A percentile compares a stretch with the other conserved stretches of the same genome.
These are phyloP conservation scores for Panaeolus cyanescens DNA, from an alignment of 768 basidiomycete species.

Conservation along the genomic window DNA sequence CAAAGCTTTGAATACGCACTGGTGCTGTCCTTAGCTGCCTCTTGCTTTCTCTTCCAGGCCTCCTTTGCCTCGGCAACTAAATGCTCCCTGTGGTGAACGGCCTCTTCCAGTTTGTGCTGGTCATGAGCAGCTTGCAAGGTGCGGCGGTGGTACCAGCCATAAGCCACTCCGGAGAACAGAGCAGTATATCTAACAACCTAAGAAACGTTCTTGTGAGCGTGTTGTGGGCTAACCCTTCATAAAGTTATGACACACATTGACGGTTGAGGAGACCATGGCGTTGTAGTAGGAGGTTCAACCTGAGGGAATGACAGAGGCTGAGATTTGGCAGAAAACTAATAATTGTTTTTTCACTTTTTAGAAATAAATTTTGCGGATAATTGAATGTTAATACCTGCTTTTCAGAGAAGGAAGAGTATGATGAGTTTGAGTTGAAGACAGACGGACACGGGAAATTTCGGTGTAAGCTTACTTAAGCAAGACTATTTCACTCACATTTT, in stretches of 20 bases:
- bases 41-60: slow-evolving; percentile 84
- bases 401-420: slow-evolving; percentile 30
- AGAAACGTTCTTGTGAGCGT: neutral
- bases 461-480: slow-evolving; percentile 40
- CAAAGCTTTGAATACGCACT: slow-evolving; percentile 45
- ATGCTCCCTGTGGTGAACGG: slow-evolving; percentile 70
- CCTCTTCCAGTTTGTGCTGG: slow-evolving; percentile 72
- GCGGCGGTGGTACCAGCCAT: slow-evolving; percentile 91
- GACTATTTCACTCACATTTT: neutral
- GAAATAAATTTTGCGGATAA: neutral
- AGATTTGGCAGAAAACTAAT: slow-evolving; percentile 6
- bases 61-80: slow-evolving; percentile 86
- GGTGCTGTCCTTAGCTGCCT: slow-evolving; percentile 48
- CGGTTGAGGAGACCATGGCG: slow-evolving; percentile 71
- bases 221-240: neutral
- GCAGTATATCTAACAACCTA: slow-evolving; percentile 96
- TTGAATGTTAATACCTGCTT: slow-evolving; percentile 29
- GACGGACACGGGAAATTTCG: slow-evolving; percentile 44
- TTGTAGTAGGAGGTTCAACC: slow-evolving; percentile 31
- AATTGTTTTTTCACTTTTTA: neutral
- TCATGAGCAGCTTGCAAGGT: slow-evolving; percentile 85
- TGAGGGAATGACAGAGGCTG: slow-evolving; percentile 27
- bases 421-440: slow-evolving; percentile 22
- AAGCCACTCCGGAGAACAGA: slow-evolving; percentile 81
- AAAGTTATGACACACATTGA: slow-evolving; percentile 58